Evolutionary conservation across 1,139 yeast genomes (phyloP), one percentile per base, ranked within the genome.

Genomic region (Suhomyces bribrorum): DNA sequence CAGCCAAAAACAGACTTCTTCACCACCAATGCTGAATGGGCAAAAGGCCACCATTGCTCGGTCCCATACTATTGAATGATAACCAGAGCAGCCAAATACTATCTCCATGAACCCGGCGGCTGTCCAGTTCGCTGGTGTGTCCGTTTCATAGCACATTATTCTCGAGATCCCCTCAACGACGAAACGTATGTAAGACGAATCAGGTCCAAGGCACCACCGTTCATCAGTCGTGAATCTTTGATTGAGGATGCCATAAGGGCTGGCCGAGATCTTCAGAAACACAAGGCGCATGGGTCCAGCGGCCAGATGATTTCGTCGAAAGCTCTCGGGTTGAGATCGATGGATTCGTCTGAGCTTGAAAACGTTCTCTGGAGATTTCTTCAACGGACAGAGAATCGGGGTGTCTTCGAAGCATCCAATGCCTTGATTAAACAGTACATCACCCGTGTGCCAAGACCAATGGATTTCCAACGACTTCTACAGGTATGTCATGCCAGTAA

Each of bases 201-300:
- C 13, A 38, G 38, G 5, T 11, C 36, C 26, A 25, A 35, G 18
- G 52, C 45, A 1, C 46, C 43, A 5, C 14, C 23, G 5, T 32
- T 37, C 27, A 26, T 45, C 12, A 25, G 13, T 16, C 29, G 7
- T 3, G 26, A 25, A 4, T 14, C 31, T 9, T 30, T 38, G 11
- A 41, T 63, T 5, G 31, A 41, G 1, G 67, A 64, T 41, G 56
- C 56, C 29, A 60, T 65, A 9, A 33, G 36, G 5, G 59, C 69
- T 8, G 56, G 52, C 36, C 37, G 69, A 32, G 14, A 25, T 2
- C 47, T 65, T 37, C 60, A 52, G 25, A 27, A 18, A 7, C 16
- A 26, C 20, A 24, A n/a, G 25, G 16, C 28, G 8, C 37, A 23
- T 7, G 16, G 18, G 11, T 23, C 27, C 17, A 28, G 14, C 7